These are phyloP conservation scores for Aspergillus sp. DNA, from an alignment of 2,329 filamentous ascomycete genomes.

Conservation along the genomic window DNA sequence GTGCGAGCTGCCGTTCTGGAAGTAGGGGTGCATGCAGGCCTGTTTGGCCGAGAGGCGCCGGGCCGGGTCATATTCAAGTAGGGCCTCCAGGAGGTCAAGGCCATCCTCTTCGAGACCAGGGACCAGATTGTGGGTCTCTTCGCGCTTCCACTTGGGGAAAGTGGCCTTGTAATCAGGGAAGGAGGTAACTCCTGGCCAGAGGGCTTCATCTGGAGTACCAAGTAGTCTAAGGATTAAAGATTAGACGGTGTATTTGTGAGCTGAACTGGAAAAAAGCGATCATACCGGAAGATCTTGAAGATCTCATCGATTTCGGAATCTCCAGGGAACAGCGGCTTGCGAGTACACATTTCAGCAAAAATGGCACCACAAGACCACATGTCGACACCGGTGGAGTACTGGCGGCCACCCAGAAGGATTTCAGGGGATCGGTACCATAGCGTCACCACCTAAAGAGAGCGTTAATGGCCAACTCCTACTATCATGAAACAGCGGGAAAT, in stretches of 20 bases:
- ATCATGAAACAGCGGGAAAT: conserved; percentile 9
- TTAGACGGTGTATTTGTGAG: conserved; percentile 4
- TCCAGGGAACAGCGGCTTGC: conserved; percentile 87
- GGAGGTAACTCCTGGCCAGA: conserved; percentile 90
- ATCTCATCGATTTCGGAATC: conserved; percentile 94
- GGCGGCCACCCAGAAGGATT: conserved; percentile 83
- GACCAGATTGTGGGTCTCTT: conserved; percentile 65
- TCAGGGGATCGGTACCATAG: conserved; percentile 91
- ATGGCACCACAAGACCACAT: conserved; percentile 97
- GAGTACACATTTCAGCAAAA: conserved; percentile 94
- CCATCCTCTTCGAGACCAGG: conserved; percentile 67
- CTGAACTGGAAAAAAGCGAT: not conserved
- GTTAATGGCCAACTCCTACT: conserved; percentile 10
- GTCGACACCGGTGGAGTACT: conserved; percentile 91
- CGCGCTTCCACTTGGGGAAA: conserved; percentile 86
- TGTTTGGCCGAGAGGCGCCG: conserved; percentile 87
- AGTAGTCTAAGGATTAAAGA: conserved; percentile 57
- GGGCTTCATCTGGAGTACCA: conserved; percentile 76
- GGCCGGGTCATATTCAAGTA: conserved; percentile 86
- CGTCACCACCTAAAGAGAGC: conserved; percentile 68
- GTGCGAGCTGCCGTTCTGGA: conserved; percentile 54
- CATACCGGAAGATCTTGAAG: conserved; percentile 88
- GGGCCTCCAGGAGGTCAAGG: conserved; percentile 55
- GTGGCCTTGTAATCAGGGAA: conserved; percentile 92
- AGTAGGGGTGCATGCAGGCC: conserved; percentile 81